phyloP scores from a whole-genome alignment of 2,329 filamentous ascomycete genomes.

The Emergomyces africanus region DNA sequence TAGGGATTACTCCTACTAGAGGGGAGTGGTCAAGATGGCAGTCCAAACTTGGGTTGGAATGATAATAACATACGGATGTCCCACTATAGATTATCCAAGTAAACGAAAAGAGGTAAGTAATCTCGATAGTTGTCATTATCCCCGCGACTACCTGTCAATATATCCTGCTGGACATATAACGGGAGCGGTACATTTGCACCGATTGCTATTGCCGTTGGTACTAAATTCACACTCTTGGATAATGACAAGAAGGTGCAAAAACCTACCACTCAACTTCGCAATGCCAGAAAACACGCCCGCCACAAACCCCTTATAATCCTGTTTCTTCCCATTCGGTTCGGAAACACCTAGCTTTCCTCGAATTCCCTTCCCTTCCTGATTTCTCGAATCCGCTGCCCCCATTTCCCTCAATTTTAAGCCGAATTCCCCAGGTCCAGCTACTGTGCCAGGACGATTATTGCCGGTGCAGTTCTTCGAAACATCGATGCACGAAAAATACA shows the following conservation, averaged over 20 bases:
- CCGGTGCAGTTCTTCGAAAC: not conserved
- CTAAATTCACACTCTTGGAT: too few relatives aligned
- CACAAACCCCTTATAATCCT: slow-evolving; percentile 88
- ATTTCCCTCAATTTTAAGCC: not conserved
- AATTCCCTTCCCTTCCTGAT: not conserved
- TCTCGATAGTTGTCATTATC: slow-evolving; percentile 8
- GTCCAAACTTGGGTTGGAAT: not conserved
- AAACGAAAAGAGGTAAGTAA: not conserved
- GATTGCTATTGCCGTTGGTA: too few relatives aligned
- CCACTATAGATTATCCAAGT: slow-evolving; percentile 28
- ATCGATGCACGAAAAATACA: not conserved
- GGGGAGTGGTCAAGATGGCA: not conserved
- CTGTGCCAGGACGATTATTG: too few relatives aligned
- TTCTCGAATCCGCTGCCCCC: not conserved
- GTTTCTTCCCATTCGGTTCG: slow-evolving; percentile 14
- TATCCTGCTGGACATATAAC: too few relatives aligned
- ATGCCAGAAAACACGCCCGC: slow-evolving; percentile 93
- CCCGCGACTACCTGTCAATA: too few relatives aligned
- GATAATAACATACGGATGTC: slow-evolving; percentile 42
- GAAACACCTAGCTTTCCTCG: not conserved
- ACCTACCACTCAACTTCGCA: slow-evolving; percentile 69
- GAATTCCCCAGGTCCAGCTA: not conserved
- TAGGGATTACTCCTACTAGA: not conserved
- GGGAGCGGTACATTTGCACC: too few relatives aligned
- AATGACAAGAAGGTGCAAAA: not conserved